These are phyloP conservation scores for Hypsizygus marmoreus DNA, from an alignment of 768 basidiomycete species.

Conservation along the genomic window DNA sequence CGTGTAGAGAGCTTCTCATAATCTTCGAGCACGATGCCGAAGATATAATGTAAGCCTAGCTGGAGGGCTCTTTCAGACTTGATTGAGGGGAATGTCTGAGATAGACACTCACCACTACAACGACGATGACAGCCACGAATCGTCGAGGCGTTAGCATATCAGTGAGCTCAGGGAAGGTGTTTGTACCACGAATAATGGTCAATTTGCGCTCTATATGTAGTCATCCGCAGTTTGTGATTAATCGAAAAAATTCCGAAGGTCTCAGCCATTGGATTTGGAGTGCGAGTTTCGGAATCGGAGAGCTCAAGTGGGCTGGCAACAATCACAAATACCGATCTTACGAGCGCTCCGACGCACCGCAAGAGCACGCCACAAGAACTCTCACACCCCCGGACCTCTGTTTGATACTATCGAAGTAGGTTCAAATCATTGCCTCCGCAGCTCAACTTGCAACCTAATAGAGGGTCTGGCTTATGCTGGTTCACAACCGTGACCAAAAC, in stretches of 20 bases:
- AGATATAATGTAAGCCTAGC: slow-evolving; percentile 59
- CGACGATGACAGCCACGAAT: slow-evolving; percentile 51
- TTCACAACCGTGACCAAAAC: too few species aligned
- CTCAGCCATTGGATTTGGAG: slow-evolving; percentile 15
- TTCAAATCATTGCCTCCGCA: too few species aligned
- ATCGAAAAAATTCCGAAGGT: slow-evolving; percentile 6
- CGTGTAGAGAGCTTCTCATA: slow-evolving; percentile 46
- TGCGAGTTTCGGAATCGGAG: slow-evolving; percentile 20
- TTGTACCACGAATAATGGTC: neutral
- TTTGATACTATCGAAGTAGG: too few species aligned
- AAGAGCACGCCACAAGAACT: too few species aligned
- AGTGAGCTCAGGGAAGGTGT: too few species aligned
- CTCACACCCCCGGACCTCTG: too few species aligned
- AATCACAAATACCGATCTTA: slow-evolving; percentile 2
- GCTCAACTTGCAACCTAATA: too few species aligned
- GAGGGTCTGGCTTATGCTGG: too few species aligned
- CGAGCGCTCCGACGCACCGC: neutral
- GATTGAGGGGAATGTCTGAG: neutral
- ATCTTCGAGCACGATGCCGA: slow-evolving; percentile 50
- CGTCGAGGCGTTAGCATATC: slow-evolving; percentile 68
- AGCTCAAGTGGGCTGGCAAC: slow-evolving; percentile 15
- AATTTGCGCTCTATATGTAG: slow-evolving; percentile 11
- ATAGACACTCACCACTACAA: slow-evolving; percentile 43
- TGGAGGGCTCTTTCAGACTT: slow-evolving; percentile 21
- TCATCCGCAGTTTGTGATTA: slow-evolving; percentile 16